Conservation (phyloP, 106 monocot species). For the Allium sativum region DNA sequence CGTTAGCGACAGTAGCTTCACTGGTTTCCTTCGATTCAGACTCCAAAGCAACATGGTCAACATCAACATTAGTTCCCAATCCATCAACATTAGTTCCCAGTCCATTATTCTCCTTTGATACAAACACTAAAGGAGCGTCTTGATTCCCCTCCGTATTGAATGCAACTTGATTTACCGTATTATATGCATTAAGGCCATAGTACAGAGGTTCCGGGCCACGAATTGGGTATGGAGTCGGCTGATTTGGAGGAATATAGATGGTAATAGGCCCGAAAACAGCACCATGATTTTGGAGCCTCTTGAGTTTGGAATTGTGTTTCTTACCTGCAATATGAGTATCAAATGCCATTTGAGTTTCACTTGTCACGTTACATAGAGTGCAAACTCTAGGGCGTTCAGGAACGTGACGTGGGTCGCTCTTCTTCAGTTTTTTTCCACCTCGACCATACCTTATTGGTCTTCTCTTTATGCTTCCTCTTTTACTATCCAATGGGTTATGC, state of each 20-base stretch:
- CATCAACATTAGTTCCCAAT: too few relatives aligned
- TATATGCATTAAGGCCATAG: constrained; percentile 31
- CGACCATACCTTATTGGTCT: constrained; percentile 16
- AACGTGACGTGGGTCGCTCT: constrained; percentile 3
- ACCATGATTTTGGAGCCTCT: constrained; percentile 28
- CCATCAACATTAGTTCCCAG: too few relatives aligned
- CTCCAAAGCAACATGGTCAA: too few relatives aligned
- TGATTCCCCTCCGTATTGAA: background rate
- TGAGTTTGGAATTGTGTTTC: constrained; percentile 46
- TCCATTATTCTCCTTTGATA: background rate
- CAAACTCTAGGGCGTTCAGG: constrained; percentile 33
- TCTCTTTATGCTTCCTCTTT: constrained; percentile 14
- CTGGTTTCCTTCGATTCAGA: too few relatives aligned
- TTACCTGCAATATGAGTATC: constrained; percentile 50
- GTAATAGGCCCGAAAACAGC: constrained; percentile 36
- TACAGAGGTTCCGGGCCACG: constrained; percentile 27
- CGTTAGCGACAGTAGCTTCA: too few relatives aligned
- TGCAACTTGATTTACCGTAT: background rate
- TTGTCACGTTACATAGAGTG: constrained; percentile 47
- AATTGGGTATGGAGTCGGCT: constrained; percentile 14
- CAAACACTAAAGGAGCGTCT: background rate
- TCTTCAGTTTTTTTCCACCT: constrained; percentile 30
- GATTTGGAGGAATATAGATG: constrained; percentile 47
- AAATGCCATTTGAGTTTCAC: constrained; percentile 44
- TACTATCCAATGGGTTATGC: constrained; percentile 9